phyloP scores from a whole-genome alignment of 176 grass and related monocot genomes.

The Canna indica region DNA sequence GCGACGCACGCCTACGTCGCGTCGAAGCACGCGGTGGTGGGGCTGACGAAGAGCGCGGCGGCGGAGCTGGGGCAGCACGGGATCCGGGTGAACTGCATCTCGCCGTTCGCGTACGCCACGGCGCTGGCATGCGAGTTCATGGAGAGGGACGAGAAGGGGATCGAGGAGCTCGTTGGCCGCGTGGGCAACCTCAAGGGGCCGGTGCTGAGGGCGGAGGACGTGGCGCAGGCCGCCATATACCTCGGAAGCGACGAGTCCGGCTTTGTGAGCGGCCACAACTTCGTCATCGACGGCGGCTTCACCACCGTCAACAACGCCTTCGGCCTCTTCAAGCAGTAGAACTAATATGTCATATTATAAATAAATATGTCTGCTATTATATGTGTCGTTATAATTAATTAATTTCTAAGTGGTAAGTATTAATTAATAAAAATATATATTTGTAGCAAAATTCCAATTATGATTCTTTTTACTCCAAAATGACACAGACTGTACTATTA shows the following conservation, averaged over 20 bases:
- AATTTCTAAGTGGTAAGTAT: no score
- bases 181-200: not conserved
- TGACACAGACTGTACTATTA: no score
- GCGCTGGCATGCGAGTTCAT: not conserved
- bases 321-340: not conserved
- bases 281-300: not conserved
- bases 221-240: not conserved
- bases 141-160: not conserved
- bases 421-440: no score
- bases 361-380: no score
- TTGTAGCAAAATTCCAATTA: no score
- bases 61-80: not conserved
- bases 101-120: not conserved
- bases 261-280: not conserved
- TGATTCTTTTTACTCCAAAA: no score
- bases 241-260: not conserved
- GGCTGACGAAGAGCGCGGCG: not conserved
- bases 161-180: not conserved
- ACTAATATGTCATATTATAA: no score
- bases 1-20: not conserved
- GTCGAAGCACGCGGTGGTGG: not conserved
- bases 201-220: not conserved
- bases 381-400: no score
- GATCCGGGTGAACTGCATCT: conserved; percentile 1
- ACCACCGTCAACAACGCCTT: not conserved